Percentiles rank a stretch among this genome's conserved stretches.
These are phyloP conservation scores for Phycomyces blakesleeanus DNA, from an alignment of 192 early-diverging fungal genomes.

Conservation along the genomic window DNA sequence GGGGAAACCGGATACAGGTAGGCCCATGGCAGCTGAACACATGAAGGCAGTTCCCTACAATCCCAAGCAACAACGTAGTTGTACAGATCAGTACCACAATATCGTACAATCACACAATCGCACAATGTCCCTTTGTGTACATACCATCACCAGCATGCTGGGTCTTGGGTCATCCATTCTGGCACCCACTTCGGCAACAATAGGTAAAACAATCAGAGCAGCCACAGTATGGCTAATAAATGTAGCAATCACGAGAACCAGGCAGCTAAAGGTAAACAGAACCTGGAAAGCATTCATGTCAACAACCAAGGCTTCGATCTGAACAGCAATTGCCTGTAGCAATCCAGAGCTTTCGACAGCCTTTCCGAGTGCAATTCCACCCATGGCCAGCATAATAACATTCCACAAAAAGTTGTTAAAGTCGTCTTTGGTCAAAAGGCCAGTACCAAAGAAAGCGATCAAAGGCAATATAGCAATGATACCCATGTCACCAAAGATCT, in stretches of 20 bases:
- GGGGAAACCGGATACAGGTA: conserved; percentile 93
- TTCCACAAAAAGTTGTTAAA: conserved; percentile 97
- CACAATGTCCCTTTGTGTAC: conserved; percentile 20
- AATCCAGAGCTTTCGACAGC: conserved; percentile 87
- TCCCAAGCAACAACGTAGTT: conserved; percentile 1
- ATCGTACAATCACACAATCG: too few species aligned
- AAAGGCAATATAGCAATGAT: conserved; percentile 91
- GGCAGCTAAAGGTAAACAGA: conserved; percentile 67
- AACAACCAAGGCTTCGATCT: conserved; percentile 62
- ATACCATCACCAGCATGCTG: conserved; percentile 75
- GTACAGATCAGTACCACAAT: conserved; percentile 4
- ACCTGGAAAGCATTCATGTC: conserved; percentile 70
- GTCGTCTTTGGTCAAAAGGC: conserved; percentile 91
- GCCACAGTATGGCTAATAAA: conserved; percentile 97
- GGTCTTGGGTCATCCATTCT: conserved; percentile 74
- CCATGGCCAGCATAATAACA: conserved; percentile 89
- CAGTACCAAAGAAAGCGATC: conserved; percentile 84
- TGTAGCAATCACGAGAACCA: conserved; percentile 82
- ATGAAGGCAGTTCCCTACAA: conserved; percentile 67
- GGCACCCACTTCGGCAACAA: conserved; percentile 85
- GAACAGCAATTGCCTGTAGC: conserved; percentile 68
- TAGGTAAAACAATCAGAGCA: conserved; percentile 92
- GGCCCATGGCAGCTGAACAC: conserved; percentile 86
- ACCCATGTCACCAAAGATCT: conserved; percentile 91
- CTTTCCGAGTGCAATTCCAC: conserved; percentile 90